These are phyloP conservation scores for Linnemannia schmuckeri DNA, from an alignment of 192 early-diverging fungal species.

Conservation along the genomic window DNA sequence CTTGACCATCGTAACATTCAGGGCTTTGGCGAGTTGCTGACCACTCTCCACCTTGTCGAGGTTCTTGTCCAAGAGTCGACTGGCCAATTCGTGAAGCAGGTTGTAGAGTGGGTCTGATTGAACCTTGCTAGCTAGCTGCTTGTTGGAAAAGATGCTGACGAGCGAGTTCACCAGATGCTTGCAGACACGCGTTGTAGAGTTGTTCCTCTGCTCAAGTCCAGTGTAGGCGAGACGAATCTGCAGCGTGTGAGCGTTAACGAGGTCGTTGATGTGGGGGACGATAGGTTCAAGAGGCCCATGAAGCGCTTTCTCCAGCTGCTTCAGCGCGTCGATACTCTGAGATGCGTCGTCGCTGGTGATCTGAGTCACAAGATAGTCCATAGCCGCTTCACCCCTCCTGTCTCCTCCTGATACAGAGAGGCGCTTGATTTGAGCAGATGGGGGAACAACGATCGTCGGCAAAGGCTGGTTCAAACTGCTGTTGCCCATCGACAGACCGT, in stretches of 20 bases:
- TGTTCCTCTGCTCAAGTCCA: slow-evolving; percentile 62
- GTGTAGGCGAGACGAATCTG: slow-evolving; percentile 83
- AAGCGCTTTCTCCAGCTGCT: slow-evolving; percentile 79
- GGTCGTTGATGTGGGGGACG: slow-evolving; percentile 70
- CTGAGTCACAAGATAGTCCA: slow-evolving; percentile 78
- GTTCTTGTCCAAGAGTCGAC: slow-evolving; percentile 83
- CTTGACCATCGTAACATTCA: slow-evolving; percentile 92
- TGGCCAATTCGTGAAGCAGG: slow-evolving; percentile 83
- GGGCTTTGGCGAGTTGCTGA: slow-evolving; percentile 70
- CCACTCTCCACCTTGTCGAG: slow-evolving; percentile 73
- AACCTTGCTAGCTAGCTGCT: slow-evolving; percentile 74
- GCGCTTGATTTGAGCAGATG: slow-evolving; percentile 45
- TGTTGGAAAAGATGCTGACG: slow-evolving; percentile 80
- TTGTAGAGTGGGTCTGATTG: slow-evolving; percentile 74
- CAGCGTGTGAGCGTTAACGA: slow-evolving; percentile 79
- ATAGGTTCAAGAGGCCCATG: slow-evolving; percentile 64
- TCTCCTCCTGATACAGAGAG: slow-evolving; percentile 50
- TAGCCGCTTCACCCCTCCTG: slow-evolving; percentile 59
- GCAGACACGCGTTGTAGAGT: slow-evolving; percentile 74
- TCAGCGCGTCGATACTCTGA: slow-evolving; percentile 80
- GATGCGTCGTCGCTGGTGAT: slow-evolving; percentile 74
- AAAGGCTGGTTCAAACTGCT: slow-evolving; percentile 17
- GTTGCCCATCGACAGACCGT: slow-evolving; percentile 10
- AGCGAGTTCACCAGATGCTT: slow-evolving; percentile 85
- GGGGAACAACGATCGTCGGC: slow-evolving; percentile 39